A percentile compares a stretch with the other conserved stretches of the same genome.
phyloP scores from a whole-genome alignment of 345 rosid species.

The Nephelium lappaceum region DNA sequence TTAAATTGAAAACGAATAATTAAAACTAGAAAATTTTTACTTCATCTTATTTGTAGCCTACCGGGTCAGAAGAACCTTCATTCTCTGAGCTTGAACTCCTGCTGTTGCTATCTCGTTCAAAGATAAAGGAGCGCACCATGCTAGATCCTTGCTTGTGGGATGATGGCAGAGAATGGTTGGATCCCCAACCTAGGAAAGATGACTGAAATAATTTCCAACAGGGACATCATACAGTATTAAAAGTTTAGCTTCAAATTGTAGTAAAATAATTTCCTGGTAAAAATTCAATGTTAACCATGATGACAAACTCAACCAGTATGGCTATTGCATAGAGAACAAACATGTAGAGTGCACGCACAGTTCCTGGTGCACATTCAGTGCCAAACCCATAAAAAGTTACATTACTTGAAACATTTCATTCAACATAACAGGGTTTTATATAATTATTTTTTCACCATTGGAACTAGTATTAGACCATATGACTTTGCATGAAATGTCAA shows the following conservation, averaged over 20 bases:
- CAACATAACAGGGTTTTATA: not conserved
- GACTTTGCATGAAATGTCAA: not conserved
- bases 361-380: not conserved
- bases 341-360: not conserved
- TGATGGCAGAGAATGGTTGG: slow-evolving; percentile 55
- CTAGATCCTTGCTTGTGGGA: slow-evolving; percentile 59
- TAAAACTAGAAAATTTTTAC: slow-evolving; percentile 9
- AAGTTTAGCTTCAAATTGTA: not conserved
- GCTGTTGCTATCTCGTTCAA: slow-evolving; percentile 72
- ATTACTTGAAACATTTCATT: not conserved
- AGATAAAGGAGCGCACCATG: slow-evolving; percentile 68
- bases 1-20: not conserved
- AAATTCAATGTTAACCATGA: not conserved
- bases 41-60: slow-evolving; percentile 35
- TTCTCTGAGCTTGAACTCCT: slow-evolving; percentile 45
- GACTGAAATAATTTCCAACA: slow-evolving; percentile 58
- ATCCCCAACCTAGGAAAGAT: slow-evolving; percentile 70
- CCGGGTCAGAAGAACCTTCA: slow-evolving; percentile 65
- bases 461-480: slow-evolving; percentile 6
- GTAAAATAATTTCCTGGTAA: not conserved
- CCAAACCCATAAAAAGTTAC: not conserved
- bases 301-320: not conserved
- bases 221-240: not conserved
- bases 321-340: not conserved
- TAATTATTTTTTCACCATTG: not conserved